phyloP scores from a whole-genome alignment of 768 basidiomycete genomes.

The Pulveroboletus ravenelii region DNA sequence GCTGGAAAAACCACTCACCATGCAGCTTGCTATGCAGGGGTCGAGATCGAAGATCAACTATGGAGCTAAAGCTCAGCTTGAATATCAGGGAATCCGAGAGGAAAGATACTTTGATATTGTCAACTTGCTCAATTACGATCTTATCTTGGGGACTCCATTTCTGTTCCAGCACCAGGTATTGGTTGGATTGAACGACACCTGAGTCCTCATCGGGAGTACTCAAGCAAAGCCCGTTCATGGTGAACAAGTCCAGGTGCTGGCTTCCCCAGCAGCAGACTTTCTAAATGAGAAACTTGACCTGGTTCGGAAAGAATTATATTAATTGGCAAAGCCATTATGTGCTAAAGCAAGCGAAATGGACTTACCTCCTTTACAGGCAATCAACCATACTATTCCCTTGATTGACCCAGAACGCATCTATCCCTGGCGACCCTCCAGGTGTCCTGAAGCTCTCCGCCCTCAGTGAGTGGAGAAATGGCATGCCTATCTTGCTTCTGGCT shows the following conservation, averaged over 20 bases:
- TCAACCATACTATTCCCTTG: conserved; percentile 1
- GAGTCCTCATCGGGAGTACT: too few relatives aligned
- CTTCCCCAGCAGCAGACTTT: not conserved
- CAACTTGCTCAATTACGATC: too few relatives aligned
- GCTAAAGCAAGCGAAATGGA: not conserved
- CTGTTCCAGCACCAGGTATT: too few relatives aligned
- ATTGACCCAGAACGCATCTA: not conserved
- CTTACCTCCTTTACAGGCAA: not conserved
- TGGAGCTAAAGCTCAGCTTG: too few relatives aligned
- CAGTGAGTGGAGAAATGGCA: conserved; percentile 1
- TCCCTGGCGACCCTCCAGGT: not conserved
- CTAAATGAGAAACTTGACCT: too few relatives aligned
- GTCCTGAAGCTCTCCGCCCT: not conserved
- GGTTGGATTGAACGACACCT: too few relatives aligned
- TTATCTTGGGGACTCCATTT: too few relatives aligned
- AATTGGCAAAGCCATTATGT: not conserved
- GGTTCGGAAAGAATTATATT: too few relatives aligned
- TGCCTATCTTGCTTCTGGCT: not conserved
- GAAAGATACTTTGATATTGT: too few relatives aligned
- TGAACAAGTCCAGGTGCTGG: not conserved
- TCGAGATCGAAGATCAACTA: conserved; percentile 16
- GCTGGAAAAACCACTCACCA: conserved; percentile 23
- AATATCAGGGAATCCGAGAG: too few relatives aligned
- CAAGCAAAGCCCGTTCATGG: too few relatives aligned
- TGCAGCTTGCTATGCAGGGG: conserved; percentile 30